Conservation (phyloP, 1,284 basidiomycete species). For the Takashimella koratensis region DNA sequence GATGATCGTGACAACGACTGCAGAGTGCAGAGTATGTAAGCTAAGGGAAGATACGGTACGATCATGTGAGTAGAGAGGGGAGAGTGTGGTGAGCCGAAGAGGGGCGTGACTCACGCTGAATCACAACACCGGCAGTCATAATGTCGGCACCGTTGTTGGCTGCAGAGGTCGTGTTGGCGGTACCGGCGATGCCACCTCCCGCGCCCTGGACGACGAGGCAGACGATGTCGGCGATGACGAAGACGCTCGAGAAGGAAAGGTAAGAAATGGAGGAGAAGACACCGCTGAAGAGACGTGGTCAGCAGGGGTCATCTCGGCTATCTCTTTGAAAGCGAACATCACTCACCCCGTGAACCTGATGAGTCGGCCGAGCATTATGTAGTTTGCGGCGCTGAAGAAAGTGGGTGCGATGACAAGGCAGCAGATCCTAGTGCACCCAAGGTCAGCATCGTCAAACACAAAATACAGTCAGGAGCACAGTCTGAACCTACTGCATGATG, state of each 20-base stretch:
- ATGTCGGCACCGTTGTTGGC: constrained; percentile 32
- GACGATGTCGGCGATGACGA: constrained; percentile 39
- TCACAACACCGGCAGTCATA: constrained; percentile 33
- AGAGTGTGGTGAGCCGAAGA: too few relatives aligned
- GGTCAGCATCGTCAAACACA: too few relatives aligned
- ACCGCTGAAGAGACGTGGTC: too few relatives aligned
- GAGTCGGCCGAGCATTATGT: constrained; percentile 37
- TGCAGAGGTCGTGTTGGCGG: constrained; percentile 15
- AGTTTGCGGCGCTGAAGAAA: constrained; percentile 38
- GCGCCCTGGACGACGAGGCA: constrained; percentile 42
- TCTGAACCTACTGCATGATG: constrained; percentile 27
- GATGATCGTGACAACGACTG: constrained; percentile 36
- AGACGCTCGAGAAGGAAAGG: constrained; percentile 31
- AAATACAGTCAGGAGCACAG: too few relatives aligned
- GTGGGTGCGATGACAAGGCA: constrained; percentile 34
- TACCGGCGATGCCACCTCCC: constrained; percentile 40
- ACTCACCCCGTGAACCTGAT: too few relatives aligned
- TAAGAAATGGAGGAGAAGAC: too few relatives aligned
- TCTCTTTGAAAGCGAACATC: too few relatives aligned
- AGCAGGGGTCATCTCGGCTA: too few relatives aligned
- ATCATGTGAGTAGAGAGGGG: neutral
- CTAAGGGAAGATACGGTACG: too few relatives aligned
- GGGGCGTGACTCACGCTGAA: constrained; percentile 24
- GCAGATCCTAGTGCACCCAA: constrained; percentile 23
- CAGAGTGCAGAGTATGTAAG: too few relatives aligned